phyloP scores from a whole-genome alignment of 139 green algal species.

The Closterium sp. region DNA sequence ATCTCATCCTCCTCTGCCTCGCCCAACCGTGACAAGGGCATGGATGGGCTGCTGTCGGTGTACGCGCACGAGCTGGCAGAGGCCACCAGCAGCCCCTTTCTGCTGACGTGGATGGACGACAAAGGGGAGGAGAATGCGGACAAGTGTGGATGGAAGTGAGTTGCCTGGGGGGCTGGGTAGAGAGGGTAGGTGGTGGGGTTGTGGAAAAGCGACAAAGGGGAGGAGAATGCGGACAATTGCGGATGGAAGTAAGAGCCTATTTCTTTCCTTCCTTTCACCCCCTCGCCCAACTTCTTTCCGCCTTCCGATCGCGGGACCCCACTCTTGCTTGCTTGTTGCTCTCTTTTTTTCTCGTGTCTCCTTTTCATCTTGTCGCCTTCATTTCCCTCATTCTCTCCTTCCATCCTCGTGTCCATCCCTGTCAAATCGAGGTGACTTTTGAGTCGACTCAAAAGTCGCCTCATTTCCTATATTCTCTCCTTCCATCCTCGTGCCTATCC shows the following conservation, averaged over 20 bases:
- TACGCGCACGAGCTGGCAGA: neutral
- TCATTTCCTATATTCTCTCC: too few relatives aligned
- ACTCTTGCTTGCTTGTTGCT: too few relatives aligned
- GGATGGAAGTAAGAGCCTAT: neutral
- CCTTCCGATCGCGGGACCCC: too few relatives aligned
- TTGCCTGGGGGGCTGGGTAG: too few relatives aligned
- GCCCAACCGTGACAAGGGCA: neutral
- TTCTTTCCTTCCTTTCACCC: neutral
- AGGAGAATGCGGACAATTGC: neutral
- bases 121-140: neutral
- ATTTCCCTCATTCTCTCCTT: too few relatives aligned
- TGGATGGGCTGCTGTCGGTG: neutral
- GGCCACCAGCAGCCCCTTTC: neutral
- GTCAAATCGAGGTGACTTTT: too few relatives aligned
- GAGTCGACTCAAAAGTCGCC: too few relatives aligned
- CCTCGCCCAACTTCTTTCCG: neutral
- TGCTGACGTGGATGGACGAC: neutral
- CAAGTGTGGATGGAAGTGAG: neutral
- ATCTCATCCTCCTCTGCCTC: neutral
- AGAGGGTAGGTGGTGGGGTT: too few relatives aligned
- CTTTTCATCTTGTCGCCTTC: neutral
- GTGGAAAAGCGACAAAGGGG: neutral
- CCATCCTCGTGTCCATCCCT: too few relatives aligned
- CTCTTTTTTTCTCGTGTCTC: too few relatives aligned
- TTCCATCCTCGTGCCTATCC: too few relatives aligned